Evolutionary conservation across 176 grass and related monocot species (phyloP), one percentile per base, ranked within the genome.

Genomic region (Raddia distichophylla): DNA sequence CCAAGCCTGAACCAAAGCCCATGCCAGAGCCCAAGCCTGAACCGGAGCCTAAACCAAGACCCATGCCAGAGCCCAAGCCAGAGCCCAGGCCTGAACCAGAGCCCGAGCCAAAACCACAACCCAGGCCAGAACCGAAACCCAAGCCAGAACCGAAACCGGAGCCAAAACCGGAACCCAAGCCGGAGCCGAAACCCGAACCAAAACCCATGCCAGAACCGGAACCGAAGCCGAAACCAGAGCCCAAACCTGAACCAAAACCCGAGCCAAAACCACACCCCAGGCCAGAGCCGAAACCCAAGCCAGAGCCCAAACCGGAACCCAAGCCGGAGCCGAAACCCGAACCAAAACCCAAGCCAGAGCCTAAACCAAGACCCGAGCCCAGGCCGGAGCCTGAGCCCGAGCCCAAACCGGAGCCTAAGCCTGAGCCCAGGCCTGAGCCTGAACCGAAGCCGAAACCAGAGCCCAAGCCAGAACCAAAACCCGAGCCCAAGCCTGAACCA

Each of bases 141-240:
- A 5, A 17, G 5, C 58, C 58, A 0, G 13, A 56, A 51, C 45
- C 44, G 0, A 15, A 33, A 5, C 68, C 35, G 9, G 46, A 48
- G 15, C 64, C 64, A 13, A 16, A 15, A 12, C 64, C 69, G 0
- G 5, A 54, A 10, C 70, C 70, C 0, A 5, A 5, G 1, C 69
- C 67, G 0, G 0, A 15, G 1, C 61, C 61, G 0, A 2, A 64
- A 0, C 61, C 61, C 0, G 19, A 60, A 3, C 57, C 57, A 0
- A 8, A 15, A 27, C 61, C 61, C 0, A 1, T 2, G 0, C 12
- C 61, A 1, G 1, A 37, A 2, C 32, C 61, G 2, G 0, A 37
- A 4, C 61, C 32, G 0, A 0, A 20, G 2, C 58, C 58, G 0
- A 27, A 7, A 1, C 60, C 60, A 2, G 32, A 35, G 12, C 61